Percentiles rank a stretch among this genome's conserved stretches.
Evolutionary conservation across 805 yeast species (phyloP).

Genomic region (Candida schatavii): DNA sequence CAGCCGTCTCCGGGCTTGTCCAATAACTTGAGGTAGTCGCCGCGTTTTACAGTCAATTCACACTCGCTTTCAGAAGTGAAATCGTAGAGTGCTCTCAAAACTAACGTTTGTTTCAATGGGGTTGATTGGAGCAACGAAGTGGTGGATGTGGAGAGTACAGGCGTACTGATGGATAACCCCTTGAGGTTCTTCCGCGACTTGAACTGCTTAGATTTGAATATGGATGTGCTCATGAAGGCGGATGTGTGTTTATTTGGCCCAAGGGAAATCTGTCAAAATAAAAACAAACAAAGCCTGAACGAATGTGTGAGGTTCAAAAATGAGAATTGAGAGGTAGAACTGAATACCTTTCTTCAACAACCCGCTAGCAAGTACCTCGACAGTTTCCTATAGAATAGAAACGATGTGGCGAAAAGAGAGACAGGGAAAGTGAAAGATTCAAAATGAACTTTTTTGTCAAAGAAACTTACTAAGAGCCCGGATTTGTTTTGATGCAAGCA

Average conservation of each 20-base stretch:
- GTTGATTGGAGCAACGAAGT: slow-evolving; percentile 6
- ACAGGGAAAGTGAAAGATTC: no score
- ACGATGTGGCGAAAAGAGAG: no score
- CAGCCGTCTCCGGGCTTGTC: slow-evolving; percentile 41
- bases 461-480: no score
- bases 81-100: slow-evolving; percentile 29
- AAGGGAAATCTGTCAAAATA: no score
- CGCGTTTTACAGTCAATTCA: slow-evolving; percentile 25
- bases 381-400: no score
- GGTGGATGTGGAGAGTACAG: slow-evolving; percentile 10
- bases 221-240: slow-evolving; percentile 24
- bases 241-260: no score
- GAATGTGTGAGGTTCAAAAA: background rate
- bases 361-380: no score
- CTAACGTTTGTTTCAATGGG: slow-evolving; percentile 13
- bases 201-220: slow-evolving; percentile 22
- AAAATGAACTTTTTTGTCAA: no score
- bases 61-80: slow-evolving; percentile 25
- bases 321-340: background rate
- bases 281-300: no score
- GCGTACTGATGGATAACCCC: slow-evolving; percentile 25
- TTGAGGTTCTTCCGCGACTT: slow-evolving; percentile 25
- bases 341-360: background rate
- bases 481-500: no score
- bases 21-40: slow-evolving; percentile 29